Evolutionary conservation across 441 rosid species (phyloP).

Genomic region (Adansonia gregorii): DNA sequence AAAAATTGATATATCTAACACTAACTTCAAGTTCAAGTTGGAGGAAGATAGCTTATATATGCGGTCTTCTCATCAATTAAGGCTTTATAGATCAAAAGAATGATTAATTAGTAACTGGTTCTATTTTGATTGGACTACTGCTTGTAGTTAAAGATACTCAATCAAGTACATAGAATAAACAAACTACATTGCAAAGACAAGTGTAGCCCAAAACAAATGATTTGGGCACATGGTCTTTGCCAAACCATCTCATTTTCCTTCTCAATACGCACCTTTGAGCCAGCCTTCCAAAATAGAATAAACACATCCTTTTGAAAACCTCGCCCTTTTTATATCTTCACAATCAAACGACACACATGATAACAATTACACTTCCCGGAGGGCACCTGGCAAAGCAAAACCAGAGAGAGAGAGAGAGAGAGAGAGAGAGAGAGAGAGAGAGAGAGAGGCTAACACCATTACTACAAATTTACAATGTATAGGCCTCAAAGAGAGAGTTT

Average conservation of each 20-base stretch:
- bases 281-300: conserved; percentile 46
- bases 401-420: neutral
- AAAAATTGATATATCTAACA: too few species aligned
- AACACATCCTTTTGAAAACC: conserved; percentile 28
- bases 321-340: conserved; percentile 30
- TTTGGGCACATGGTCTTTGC: conserved; percentile 56
- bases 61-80: too few species aligned
- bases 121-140: conserved; percentile 30
- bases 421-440: conserved; percentile 20
- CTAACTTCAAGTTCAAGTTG: too few species aligned
- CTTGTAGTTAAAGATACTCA: conserved; percentile 40
- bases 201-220: conserved; percentile 58
- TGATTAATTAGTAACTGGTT: neutral
- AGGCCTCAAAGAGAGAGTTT: conserved; percentile 46
- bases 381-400: conserved; percentile 19
- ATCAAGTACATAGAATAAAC: conserved; percentile 41
- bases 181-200: conserved; percentile 37
- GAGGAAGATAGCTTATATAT: too few species aligned
- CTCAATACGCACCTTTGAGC: conserved; percentile 32
- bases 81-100: too few species aligned
- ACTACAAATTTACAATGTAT: conserved; percentile 34
- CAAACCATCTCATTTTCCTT: conserved; percentile 25
- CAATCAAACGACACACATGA: conserved; percentile 52
- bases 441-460: neutral
- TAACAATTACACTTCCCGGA: neutral